Percentiles rank a stretch among this genome's conserved stretches.
Evolutionary conservation across 2,329 filamentous ascomycete genomes (phyloP).

Genomic region (Cladosporium colombiae): DNA sequence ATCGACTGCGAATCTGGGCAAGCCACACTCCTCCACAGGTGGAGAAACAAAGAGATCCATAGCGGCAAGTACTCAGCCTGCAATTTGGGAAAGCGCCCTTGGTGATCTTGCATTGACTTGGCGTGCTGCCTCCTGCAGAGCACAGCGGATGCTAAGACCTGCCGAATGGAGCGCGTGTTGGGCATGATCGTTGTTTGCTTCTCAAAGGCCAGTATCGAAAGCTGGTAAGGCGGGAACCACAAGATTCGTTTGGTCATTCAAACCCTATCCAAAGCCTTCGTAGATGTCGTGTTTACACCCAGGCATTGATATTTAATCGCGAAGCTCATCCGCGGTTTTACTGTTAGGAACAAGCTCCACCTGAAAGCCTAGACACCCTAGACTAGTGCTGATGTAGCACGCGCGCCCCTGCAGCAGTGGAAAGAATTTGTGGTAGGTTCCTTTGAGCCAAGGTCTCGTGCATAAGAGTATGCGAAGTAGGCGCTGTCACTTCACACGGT

Average conservation of each 20-base stretch:
- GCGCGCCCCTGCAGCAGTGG: not conserved
- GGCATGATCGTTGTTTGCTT: not conserved
- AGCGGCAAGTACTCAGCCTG: slow-evolving; percentile 2
- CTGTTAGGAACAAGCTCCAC: not conserved
- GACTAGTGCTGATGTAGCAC: not conserved
- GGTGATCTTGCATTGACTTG: slow-evolving; percentile 14
- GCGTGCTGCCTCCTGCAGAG: slow-evolving; percentile 14
- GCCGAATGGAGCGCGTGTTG: not conserved
- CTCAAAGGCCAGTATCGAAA: not conserved
- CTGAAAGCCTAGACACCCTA: not conserved
- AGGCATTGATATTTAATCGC: not conserved
- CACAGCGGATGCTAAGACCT: not conserved
- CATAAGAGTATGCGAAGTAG: not conserved
- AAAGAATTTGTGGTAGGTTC: not conserved
- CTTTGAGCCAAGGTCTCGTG: not conserved
- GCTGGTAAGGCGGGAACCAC: not conserved
- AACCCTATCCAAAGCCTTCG: not conserved
- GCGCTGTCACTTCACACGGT: not conserved
- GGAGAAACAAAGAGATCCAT: not conserved
- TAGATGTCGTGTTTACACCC: not conserved
- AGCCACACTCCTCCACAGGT: slow-evolving; percentile 10
- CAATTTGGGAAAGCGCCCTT: slow-evolving; percentile 19
- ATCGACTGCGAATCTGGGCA: slow-evolving; percentile 8
- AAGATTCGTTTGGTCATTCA: not conserved
- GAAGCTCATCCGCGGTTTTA: not conserved